phyloP scores from a whole-genome alignment of 108 stramenopile genomes.

The Schizochytrium sp. region DNA sequence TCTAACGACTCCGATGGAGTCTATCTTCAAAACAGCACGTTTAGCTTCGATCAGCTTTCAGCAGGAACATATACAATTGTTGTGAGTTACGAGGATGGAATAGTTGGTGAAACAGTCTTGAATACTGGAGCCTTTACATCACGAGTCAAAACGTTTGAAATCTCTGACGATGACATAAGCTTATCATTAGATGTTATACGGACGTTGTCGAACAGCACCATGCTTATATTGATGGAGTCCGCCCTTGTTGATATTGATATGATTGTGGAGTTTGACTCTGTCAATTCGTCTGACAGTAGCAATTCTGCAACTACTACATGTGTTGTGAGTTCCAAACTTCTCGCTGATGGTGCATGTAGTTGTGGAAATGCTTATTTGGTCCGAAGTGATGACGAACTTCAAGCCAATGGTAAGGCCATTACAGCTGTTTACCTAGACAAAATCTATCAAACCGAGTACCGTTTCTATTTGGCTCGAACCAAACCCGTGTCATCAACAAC shows the following conservation, averaged over 20 bases:
- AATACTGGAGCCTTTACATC: neutral
- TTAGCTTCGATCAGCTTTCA: neutral
- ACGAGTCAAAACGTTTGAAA: neutral
- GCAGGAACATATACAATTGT: slow-evolving; percentile 39
- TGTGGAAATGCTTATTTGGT: slow-evolving; percentile 8
- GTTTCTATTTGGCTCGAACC: neutral
- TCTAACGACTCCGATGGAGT: neutral
- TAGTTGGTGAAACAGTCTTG: neutral
- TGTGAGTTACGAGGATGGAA: neutral
- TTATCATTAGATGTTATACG: neutral
- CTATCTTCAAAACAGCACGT: slow-evolving; percentile 22
- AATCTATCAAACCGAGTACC: slow-evolving; percentile 1
- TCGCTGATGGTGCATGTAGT: slow-evolving; percentile 50
- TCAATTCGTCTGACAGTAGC: neutral
- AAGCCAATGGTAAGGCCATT: neutral
- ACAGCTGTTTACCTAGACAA: slow-evolving; percentile 1
- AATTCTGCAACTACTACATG: neutral
- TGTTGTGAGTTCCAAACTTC: slow-evolving; percentile 23
- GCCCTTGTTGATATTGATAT: neutral
- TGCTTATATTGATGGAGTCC: slow-evolving; percentile 2
- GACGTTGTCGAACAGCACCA: neutral
- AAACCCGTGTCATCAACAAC: neutral
- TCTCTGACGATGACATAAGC: neutral
- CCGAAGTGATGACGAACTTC: neutral
- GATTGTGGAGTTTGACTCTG: slow-evolving; percentile 3